Base-by-base conservation (phyloP, 331 rosid genomes). In the Quercus tomentella region DNA sequence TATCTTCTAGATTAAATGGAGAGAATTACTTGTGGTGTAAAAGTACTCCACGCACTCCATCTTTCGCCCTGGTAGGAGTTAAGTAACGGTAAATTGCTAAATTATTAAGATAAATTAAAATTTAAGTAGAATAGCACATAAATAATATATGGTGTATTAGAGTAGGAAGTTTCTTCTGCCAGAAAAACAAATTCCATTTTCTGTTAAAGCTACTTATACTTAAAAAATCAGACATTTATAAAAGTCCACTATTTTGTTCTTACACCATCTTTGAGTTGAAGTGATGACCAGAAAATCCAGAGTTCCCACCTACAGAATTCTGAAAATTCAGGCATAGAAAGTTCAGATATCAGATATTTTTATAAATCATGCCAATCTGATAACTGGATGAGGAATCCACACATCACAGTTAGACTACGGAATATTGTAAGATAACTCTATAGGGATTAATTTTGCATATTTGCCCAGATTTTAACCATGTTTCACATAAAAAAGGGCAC, bases 251-350 rank as follows among this genome's bases (percentile, higher is more conserved):
- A 35, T 52, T 14, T 30, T 18, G 25, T 80, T 84, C 98, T 87
- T 86, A 95, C 98, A 17, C 79, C 52, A 80, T 89, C 79, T 85
- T 91, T 30, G 93, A 89, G 88, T 95, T 95, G 76, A 83, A 83
- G 89, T 95, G 98, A 52, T 84, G 83, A 72, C 98, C 98, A 49
- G 98, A 91, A 84, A 84, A 86, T 82, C 89, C 98, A 67, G 98
- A 95, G 69, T 78, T 70, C 79, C 94, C 98, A 77, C 98, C 98
- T 73, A 92, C 89, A 73, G 98, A 95, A 89, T 95, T 95, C 98
- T 95, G 92, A 79, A 35, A 67, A 33, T 14, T 33, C 23, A 33
- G 9, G 51, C 23, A 67, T 5, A 67, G 72, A 21, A 17, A 20
- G n/a, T 67, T 33, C 72, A 67, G 72, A 22, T 33, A 54, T 43